Conservation (phyloP, 345 rosid genomes). For the Noccaea bulbosa region DNA sequence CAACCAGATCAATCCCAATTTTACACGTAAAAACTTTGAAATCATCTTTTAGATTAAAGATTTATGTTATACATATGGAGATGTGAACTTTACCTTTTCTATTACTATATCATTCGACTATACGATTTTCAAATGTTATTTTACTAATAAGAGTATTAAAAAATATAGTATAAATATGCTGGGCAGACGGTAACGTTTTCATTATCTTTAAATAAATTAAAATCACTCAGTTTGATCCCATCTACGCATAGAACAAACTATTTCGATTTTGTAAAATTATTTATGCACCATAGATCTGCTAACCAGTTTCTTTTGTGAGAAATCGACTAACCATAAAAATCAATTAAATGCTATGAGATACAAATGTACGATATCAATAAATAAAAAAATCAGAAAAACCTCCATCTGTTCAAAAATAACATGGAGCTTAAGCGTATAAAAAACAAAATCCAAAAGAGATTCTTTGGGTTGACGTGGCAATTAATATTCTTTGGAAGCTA, state of each 20-base stretch:
- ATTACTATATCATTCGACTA: slow-evolving; percentile 21
- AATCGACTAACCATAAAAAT: neutral
- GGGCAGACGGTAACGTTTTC: neutral
- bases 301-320: neutral
- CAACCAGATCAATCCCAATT: slow-evolving; percentile 15
- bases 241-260: neutral
- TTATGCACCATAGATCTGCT: neutral
- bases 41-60: neutral
- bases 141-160: neutral
- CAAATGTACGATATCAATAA: slow-evolving; percentile 2
- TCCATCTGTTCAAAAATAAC: slow-evolving; percentile 6
- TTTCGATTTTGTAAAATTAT: neutral
- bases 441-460: slow-evolving; percentile 19
- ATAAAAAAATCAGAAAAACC: slow-evolving; percentile 8
- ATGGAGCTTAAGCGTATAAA: neutral
- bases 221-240: neutral
- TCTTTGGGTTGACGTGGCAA: slow-evolving; percentile 31
- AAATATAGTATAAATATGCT: neutral
- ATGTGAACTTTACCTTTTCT: neutral
- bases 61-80: neutral
- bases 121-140: neutral
- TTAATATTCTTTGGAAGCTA: neutral
- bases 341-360: neutral
- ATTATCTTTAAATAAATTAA: neutral
- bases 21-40: slow-evolving; percentile 26